phyloP scores from a whole-genome alignment of 192 early-diverging fungal species.

The Umbelopsis ramanniana region DNA sequence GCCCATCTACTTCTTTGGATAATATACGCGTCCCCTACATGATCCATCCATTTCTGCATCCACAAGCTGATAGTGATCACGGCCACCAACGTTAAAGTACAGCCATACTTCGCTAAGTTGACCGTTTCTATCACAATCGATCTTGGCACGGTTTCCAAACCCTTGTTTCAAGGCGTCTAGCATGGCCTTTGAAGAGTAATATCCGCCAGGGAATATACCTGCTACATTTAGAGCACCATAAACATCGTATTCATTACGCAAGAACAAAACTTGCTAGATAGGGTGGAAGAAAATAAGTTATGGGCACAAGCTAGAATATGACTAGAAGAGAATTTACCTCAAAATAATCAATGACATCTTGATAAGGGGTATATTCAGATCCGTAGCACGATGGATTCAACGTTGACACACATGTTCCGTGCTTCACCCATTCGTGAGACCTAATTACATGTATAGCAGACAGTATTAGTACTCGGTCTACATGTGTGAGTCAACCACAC shows the following conservation, averaged over 20 bases:
- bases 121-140: conserved; percentile 46
- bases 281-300: conserved; percentile 50
- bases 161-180: conserved; percentile 43
- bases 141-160: conserved; percentile 46
- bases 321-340: conserved; percentile 8
- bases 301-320: conserved; percentile 34
- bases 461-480: conserved; percentile 2
- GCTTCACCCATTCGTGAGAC: conserved; percentile 58
- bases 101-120: conserved; percentile 48
- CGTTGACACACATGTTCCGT: conserved; percentile 53
- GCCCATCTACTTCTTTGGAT: conserved; percentile 35
- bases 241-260: conserved; percentile 45
- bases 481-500: not conserved
- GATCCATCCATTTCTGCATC: conserved; percentile 31
- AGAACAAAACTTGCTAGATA: conserved; percentile 36
- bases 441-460: conserved; percentile 37
- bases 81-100: conserved; percentile 47
- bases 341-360: conserved; percentile 48
- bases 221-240: conserved; percentile 43
- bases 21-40: conserved; percentile 35
- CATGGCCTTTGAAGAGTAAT: conserved; percentile 45
- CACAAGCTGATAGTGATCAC: conserved; percentile 40
- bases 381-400: conserved; percentile 47
- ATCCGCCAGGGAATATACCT: conserved; percentile 55
- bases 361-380: conserved; percentile 37